A percentile compares a stretch with the other conserved stretches of the same genome.
These are phyloP conservation scores for Aureococcus anophagefferens DNA, from an alignment of 108 stramenopile species.

Conservation along the genomic window DNA sequence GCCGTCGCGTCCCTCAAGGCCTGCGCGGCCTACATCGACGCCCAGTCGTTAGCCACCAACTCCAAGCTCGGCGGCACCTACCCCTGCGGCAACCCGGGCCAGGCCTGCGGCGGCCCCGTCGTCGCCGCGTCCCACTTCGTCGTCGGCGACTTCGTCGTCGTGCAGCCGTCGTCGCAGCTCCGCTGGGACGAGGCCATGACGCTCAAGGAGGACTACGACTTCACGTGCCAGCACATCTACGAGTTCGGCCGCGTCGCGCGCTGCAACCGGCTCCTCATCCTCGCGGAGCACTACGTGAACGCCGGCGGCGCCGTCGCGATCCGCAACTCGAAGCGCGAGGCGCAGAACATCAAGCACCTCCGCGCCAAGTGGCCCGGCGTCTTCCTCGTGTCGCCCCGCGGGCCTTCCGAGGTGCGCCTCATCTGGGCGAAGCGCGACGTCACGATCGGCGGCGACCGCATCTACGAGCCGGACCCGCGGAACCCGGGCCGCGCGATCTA, in stretches of 20 bases:
- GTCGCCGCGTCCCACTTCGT: neutral
- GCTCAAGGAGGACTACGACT: neutral
- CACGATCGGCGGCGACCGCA: neutral
- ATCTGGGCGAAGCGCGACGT: neutral
- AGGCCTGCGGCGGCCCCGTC: neutral
- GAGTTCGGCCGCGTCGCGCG: neutral
- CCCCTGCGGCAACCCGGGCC: neutral
- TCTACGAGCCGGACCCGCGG: neutral
- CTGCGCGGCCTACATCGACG: too few relatives aligned
- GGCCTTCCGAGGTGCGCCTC: neutral
- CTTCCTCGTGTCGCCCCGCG: neutral
- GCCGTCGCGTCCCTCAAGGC: too few relatives aligned
- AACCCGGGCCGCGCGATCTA: neutral
- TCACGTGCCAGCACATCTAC: neutral
- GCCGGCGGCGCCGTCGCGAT: neutral
- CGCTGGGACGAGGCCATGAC: too few relatives aligned
- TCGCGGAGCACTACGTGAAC: neutral
- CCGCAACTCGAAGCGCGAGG: neutral
- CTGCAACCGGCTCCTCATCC: neutral
- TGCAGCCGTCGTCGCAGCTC: neutral
- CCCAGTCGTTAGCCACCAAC: too few relatives aligned
- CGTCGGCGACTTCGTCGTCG: neutral
- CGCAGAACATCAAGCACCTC: neutral
- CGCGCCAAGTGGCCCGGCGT: neutral
- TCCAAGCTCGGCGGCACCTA: neutral